phyloP scores from a whole-genome alignment of 306 rosid genomes.

The Hippophae gyantsensis region DNA sequence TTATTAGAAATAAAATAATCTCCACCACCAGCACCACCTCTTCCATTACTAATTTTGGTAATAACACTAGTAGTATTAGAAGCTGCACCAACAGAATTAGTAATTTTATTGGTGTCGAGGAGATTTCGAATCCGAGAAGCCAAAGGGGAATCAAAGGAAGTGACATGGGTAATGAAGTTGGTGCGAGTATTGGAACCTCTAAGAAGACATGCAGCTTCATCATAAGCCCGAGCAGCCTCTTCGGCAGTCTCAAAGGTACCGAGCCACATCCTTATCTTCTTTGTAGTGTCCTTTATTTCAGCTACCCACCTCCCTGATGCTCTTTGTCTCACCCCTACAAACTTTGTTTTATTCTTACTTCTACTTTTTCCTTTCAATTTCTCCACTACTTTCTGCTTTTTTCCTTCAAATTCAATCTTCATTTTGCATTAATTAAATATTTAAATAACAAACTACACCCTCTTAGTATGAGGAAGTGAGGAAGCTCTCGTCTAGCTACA shows the following conservation, averaged over 20 bases:
- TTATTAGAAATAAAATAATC: constrained; percentile 12
- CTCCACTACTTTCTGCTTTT: constrained; percentile 21
- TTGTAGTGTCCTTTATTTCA: constrained; percentile 88
- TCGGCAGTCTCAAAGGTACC: constrained; percentile 96
- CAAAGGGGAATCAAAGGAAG: constrained; percentile 64
- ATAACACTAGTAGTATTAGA: neutral
- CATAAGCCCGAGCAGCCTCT: constrained; percentile 90
- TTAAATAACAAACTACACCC: too few relatives aligned
- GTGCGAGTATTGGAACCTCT: constrained; percentile 83
- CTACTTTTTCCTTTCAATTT: constrained; percentile 50
- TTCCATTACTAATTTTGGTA: constrained; percentile 1
- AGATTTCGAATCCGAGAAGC: constrained; percentile 68
- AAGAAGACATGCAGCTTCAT: constrained; percentile 95
- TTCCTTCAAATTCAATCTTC: constrained; percentile 71
- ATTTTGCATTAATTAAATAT: constrained; percentile 13
- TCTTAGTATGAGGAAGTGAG: neutral
- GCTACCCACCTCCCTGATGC: constrained; percentile 99
- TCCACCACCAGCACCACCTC: constrained; percentile 3
- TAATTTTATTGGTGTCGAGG: constrained; percentile 44
- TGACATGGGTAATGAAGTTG: constrained; percentile 68
- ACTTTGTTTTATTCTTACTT: constrained; percentile 35
- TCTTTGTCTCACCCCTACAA: constrained; percentile 89
- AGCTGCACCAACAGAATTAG: constrained; percentile 7
- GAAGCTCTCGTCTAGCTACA: constrained; percentile 15
- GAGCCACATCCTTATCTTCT: constrained; percentile 94